Conservation (phyloP, 768 basidiomycete genomes). For the Suillus subluteus region DNA sequence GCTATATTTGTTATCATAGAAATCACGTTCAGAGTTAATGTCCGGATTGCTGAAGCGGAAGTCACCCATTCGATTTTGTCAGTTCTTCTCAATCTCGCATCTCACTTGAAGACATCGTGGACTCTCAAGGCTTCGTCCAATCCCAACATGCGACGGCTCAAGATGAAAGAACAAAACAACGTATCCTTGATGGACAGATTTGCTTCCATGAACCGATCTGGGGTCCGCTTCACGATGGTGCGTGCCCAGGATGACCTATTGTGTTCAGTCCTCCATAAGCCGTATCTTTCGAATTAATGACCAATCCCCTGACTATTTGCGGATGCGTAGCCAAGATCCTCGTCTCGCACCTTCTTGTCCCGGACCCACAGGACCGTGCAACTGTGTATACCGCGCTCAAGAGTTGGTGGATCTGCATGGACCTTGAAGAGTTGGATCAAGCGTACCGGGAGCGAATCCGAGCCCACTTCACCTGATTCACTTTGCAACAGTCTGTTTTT, state of each 20-base stretch:
- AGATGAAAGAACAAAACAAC: constrained; percentile 67
- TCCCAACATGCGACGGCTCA: constrained; percentile 42
- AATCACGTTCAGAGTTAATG: constrained; percentile 5
- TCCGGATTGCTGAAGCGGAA: constrained; percentile 50
- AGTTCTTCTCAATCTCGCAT: constrained; percentile 57
- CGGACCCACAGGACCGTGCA: constrained; percentile 58
- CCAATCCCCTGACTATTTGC: background rate
- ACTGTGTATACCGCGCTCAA: constrained; percentile 65
- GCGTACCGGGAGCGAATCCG: constrained; percentile 62
- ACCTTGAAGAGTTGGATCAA: constrained; percentile 60
- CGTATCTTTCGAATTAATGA: background rate
- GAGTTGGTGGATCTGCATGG: constrained; percentile 68
- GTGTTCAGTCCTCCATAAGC: background rate
- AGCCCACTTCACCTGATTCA: constrained; percentile 6
- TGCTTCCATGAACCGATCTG: constrained; percentile 61
- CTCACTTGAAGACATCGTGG: constrained; percentile 20
- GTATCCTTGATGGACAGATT: constrained; percentile 66
- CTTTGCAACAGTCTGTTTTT: background rate
- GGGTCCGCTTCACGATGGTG: constrained; percentile 62
- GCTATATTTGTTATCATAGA: background rate
- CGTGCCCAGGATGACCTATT: constrained; percentile 17
- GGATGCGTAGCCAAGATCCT: constrained; percentile 56
- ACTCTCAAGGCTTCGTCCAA: constrained; percentile 29
- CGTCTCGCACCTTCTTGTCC: constrained; percentile 62
- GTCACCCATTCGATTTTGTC: constrained; percentile 78